Conservation (phyloP, 768 basidiomycete genomes). For the Collybia sordida region DNA sequence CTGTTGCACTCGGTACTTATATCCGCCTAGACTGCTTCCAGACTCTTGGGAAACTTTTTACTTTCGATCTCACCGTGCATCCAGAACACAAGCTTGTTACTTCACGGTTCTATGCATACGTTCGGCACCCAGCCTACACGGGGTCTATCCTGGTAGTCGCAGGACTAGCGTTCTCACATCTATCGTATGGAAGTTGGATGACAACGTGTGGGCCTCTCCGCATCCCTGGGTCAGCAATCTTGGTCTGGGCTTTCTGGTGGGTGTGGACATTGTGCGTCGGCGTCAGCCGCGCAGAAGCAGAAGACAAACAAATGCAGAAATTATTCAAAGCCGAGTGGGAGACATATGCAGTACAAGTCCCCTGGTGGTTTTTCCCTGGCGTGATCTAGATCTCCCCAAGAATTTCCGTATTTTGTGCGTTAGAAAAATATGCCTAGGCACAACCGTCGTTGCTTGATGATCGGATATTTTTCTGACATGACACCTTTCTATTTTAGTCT, state of each 20-base stretch:
- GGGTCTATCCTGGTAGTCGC: conserved; percentile 44
- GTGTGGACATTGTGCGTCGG: conserved; percentile 41
- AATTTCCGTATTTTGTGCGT: too few relatives aligned
- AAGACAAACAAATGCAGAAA: conserved; percentile 45
- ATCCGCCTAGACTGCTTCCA: conserved; percentile 46
- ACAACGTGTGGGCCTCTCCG: conserved; percentile 30
- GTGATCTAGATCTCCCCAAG: conserved; percentile 20
- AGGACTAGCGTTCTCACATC: conserved; percentile 38
- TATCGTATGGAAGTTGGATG: conserved; percentile 39
- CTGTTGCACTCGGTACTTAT: conserved; percentile 31
- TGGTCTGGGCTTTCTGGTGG: conserved; percentile 39
- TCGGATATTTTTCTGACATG: too few relatives aligned
- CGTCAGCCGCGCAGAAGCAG: conserved; percentile 44
- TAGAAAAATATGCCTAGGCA: too few relatives aligned
- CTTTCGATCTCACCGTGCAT: conserved; percentile 48
- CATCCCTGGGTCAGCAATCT: conserved; percentile 17
- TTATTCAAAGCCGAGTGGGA: conserved; percentile 46
- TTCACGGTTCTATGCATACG: conserved; percentile 40
- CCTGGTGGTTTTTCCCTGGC: conserved; percentile 49
- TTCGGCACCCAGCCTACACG: conserved; percentile 49
- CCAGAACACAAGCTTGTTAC: conserved; percentile 43
- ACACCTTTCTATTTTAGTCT: too few relatives aligned
- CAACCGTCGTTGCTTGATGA: too few relatives aligned
- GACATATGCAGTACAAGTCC: conserved; percentile 38
- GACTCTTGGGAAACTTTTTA: conserved; percentile 45